A percentile compares a stretch with the other conserved stretches of the same genome.
Conservation (phyloP, 805 yeast genomes). For the Sugiyamaella qingdaonensis region DNA sequence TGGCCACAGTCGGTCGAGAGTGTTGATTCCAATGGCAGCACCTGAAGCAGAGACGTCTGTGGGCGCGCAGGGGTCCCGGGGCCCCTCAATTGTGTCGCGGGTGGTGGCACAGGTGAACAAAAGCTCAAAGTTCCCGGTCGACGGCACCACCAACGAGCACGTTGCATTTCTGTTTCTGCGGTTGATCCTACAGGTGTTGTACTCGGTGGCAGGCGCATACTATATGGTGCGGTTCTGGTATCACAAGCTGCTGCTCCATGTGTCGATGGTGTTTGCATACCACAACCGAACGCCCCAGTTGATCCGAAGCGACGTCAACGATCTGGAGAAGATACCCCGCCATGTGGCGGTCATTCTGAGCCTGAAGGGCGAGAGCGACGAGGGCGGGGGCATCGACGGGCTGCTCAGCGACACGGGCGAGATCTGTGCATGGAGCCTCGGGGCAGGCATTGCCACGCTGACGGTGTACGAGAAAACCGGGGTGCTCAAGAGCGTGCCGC, state of each 20-base stretch:
- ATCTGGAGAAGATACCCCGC: conserved; percentile 71
- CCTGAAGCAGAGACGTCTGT: no score
- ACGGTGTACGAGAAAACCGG: conserved; percentile 81
- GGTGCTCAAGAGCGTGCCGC: conserved; percentile 41
- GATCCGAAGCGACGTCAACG: conserved; percentile 75
- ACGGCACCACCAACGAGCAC: neutral
- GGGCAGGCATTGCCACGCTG: conserved; percentile 73
- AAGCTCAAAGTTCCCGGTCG: neutral
- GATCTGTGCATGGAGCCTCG: conserved; percentile 79
- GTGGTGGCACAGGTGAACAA: neutral
- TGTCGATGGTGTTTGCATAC: conserved; percentile 20
- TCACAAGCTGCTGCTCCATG: conserved; percentile 16
- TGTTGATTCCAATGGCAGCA: no score
- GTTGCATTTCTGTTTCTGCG: conserved; percentile 16
- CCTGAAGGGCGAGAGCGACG: conserved; percentile 70
- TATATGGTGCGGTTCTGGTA: conserved; percentile 14
- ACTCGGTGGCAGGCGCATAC: conserved; percentile 10
- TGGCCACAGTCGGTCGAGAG: no score
- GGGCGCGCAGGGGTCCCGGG: neutral
- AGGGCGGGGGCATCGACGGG: conserved; percentile 86
- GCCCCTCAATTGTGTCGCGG: neutral
- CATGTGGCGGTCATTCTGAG: conserved; percentile 72
- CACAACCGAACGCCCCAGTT: conserved; percentile 55
- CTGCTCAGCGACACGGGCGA: conserved; percentile 74
- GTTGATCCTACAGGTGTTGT: conserved; percentile 16